Percentiles rank a stretch among this genome's conserved stretches.
Conservation (phyloP, 2,329 filamentous ascomycete species). For the Paramyrothecium roridum region DNA sequence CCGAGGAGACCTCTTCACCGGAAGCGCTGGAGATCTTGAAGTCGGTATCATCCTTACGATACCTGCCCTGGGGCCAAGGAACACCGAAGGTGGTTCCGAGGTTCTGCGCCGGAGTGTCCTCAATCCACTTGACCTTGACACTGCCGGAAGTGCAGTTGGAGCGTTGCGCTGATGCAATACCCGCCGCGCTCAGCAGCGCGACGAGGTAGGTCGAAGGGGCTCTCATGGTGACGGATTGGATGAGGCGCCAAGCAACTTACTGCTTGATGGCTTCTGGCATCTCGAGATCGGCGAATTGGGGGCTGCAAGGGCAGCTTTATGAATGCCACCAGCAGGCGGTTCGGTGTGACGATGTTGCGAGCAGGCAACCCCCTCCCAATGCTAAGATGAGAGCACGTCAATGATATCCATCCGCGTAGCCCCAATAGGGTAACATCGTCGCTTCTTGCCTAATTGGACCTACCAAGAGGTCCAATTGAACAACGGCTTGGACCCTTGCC, state of each 20-base stretch:
- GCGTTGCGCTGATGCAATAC: not conserved
- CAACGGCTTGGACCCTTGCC: not conserved
- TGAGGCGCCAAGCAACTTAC: not conserved
- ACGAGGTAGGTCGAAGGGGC: not conserved
- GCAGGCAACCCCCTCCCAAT: not conserved
- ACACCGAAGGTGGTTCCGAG: conserved; percentile 40
- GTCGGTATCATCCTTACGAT: conserved; percentile 27
- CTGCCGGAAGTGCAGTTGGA: not conserved
- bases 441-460: not conserved
- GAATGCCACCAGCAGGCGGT: not conserved
- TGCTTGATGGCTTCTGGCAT: not conserved
- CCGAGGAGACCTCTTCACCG: conserved; percentile 11
- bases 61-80: conserved; percentile 38
- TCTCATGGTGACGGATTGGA: not conserved
- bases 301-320: not conserved
- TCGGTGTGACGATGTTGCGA: not conserved
- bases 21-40: conserved; percentile 25
- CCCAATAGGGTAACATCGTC: not conserved
- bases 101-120: conserved; percentile 28
- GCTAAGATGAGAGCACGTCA: not conserved
- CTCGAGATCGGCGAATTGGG: not conserved
- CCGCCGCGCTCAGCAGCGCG: not conserved
- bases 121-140: conserved; percentile 34
- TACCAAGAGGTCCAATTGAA: not conserved
- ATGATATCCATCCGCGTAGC: not conserved